Evolutionary conservation across 2,329 filamentous ascomycete genomes (phyloP).

Genomic region (Arachnopeziza araneosa): DNA sequence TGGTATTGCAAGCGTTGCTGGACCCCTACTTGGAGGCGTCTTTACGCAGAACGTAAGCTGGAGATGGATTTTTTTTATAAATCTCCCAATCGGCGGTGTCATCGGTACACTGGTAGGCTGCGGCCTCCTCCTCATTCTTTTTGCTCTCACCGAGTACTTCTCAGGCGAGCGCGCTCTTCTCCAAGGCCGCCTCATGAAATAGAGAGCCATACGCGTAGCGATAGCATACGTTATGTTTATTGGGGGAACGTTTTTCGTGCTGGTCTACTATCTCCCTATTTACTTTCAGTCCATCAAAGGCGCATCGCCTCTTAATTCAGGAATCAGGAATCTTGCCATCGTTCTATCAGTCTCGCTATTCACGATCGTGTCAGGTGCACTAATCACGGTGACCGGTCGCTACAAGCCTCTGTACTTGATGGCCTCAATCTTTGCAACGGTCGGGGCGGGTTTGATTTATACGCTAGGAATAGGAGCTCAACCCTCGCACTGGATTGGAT

Average conservation of each 20-base stretch:
- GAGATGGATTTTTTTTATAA: slow-evolving; percentile 29
- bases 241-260: neutral
- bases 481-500: slow-evolving; percentile 15
- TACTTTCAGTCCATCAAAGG: slow-evolving; percentile 22
- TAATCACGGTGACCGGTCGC: slow-evolving; percentile 26
- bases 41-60: slow-evolving; percentile 1
- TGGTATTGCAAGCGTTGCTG: slow-evolving; percentile 16
- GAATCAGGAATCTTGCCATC: slow-evolving; percentile 30
- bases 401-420: slow-evolving; percentile 16
- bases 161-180: slow-evolving; percentile 23
- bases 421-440: slow-evolving; percentile 23
- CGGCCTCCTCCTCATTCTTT: slow-evolving; percentile 11
- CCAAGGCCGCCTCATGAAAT: slow-evolving; percentile 8
- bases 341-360: neutral
- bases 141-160: slow-evolving; percentile 18
- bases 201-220: neutral
- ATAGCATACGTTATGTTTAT: neutral
- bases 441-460: slow-evolving; percentile 31
- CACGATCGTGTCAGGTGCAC: neutral
- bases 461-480: slow-evolving; percentile 19
- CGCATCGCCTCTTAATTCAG: slow-evolving; percentile 38
- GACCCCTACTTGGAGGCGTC: slow-evolving; percentile 7
- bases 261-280: slow-evolving; percentile 28
- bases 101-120: slow-evolving; percentile 37
- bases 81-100: slow-evolving; percentile 34